Evolutionary conservation across 2,329 filamentous ascomycete species (phyloP).

Genomic region (Colletotrichum godetiae): DNA sequence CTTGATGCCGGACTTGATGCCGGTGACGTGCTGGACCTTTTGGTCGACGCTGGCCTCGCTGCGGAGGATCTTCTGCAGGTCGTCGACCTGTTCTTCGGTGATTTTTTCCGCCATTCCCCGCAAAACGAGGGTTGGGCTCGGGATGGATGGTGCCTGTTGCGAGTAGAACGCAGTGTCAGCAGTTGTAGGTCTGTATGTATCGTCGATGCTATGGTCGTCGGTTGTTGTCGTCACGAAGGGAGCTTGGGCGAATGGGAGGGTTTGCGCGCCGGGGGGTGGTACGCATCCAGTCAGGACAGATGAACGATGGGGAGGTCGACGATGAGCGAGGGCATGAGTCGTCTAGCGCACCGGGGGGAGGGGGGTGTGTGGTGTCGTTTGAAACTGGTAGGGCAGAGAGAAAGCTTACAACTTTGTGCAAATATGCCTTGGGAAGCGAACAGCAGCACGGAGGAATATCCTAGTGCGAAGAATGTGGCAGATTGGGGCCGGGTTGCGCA

Average conservation of each 20-base stretch:
- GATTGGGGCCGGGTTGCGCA: constrained; percentile 3
- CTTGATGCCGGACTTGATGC: constrained; percentile 89
- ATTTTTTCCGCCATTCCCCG: constrained; percentile 66
- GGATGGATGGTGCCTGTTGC: constrained; percentile 8
- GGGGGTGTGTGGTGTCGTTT: constrained; percentile 23
- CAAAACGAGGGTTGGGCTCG: constrained; percentile 24
- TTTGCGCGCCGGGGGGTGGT: background rate
- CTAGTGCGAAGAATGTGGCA: constrained; percentile 17
- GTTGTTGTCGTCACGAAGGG: background rate
- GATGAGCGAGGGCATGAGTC: constrained; percentile 6
- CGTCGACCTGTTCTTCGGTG: constrained; percentile 68
- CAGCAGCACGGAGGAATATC: constrained; percentile 16
- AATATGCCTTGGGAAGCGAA: background rate
- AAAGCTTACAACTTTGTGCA: constrained; percentile 24
- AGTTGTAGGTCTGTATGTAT: background rate
- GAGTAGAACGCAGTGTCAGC: constrained; percentile 12
- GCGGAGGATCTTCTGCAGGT: constrained; percentile 63
- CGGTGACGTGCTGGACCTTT: constrained; percentile 78
- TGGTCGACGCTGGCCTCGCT: constrained; percentile 75
- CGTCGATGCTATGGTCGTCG: background rate
- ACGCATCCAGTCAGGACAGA: background rate
- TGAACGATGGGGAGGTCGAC: constrained; percentile 2
- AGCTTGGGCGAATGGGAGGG: background rate
- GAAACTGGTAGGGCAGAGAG: constrained; percentile 15
- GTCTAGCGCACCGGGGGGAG: constrained; percentile 20